Evolutionary conservation across 2,329 filamentous ascomycete genomes (phyloP), one percentile per base, ranked within the genome.

Genomic region (Botrytis paeoniae): DNA sequence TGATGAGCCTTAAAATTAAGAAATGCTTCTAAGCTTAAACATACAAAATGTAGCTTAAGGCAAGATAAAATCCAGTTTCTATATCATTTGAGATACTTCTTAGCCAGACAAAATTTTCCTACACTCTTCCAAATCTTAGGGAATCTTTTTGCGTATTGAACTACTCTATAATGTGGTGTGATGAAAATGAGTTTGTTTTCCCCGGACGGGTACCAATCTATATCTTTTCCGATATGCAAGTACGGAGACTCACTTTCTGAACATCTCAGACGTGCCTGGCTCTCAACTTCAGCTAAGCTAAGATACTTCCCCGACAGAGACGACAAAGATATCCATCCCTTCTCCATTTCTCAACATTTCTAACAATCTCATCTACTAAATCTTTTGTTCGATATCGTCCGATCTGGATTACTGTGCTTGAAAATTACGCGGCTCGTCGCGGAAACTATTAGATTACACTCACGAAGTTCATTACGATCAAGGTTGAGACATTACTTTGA

Each of bases 1-100:
- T 51, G 22, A 14, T 6, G 5, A 6, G 25, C 0, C 10, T n/a
- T 8, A 12, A 25, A 4, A 25, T 5, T 4, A 8, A 14, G 22
- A 4, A 1, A 10, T 51, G 1, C 0, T 3, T 9, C 14, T 2
- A 2, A 14, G 10, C 25, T 25, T 4, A 10, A 0, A 14, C 0
- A 2, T 14, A 14, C 22, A n/a, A 25, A 12, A n/a, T 12, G 0
- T 9, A n/a, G 3, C 48, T n/a, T n/a, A 0, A n/a, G 4, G n/a
- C 22, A 51, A 51, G 4, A n/a, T n/a, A 54, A 16, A 16, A 5
- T 7, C 29, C 1, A 1, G 3, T 0, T 18, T 54, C 12, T 29
- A 14, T 29, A 7, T 54, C 5, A 5, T 54, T 54, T 8, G 14
- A 16, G 2, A n/a, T 35, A 35, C n/a, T 16, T 29, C 51, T 29